These are phyloP conservation scores for Fraxinus sp. DNA, from an alignment of 305 asterid genomes.

Conservation along the genomic window DNA sequence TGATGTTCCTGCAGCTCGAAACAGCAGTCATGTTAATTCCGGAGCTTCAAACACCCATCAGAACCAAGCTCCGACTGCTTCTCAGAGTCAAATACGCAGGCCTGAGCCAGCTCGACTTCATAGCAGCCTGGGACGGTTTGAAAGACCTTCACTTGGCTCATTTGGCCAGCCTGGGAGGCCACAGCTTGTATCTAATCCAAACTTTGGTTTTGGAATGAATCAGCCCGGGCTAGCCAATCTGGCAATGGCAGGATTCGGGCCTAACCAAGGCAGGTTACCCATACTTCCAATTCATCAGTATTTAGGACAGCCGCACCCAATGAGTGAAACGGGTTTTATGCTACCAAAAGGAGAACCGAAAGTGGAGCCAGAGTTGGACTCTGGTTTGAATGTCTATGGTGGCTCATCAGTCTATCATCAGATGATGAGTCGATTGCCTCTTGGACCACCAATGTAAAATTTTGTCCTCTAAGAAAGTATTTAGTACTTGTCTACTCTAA, in stretches of 20 bases:
- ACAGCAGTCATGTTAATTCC: conserved; percentile 50
- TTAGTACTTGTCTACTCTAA: background rate
- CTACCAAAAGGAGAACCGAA: conserved; percentile 62
- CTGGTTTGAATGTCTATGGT: conserved; percentile 39
- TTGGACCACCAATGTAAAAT: conserved; percentile 66
- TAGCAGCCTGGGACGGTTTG: conserved; percentile 43
- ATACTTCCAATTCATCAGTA: conserved; percentile 33
- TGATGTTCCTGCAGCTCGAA: conserved; percentile 81
- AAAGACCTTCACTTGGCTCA: conserved; percentile 45
- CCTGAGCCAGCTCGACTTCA: conserved; percentile 60
- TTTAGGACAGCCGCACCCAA: conserved; percentile 39
- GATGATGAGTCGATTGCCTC: conserved; percentile 66
- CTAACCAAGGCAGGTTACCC: conserved; percentile 40
- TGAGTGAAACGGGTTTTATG: conserved; percentile 43
- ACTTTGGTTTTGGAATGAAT: conserved; percentile 53
- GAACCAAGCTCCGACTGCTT: conserved; percentile 32
- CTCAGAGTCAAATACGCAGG: conserved; percentile 43
- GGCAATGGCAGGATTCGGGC: conserved; percentile 44
- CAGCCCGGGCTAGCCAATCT: conserved; percentile 42
- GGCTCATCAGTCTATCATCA: conserved; percentile 51
- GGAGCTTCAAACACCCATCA: conserved; percentile 25
- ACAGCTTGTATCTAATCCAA: conserved; percentile 46
- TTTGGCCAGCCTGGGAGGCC: conserved; percentile 45
- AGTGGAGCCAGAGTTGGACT: conserved; percentile 52
- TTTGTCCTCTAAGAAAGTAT: conserved; percentile 19